These are phyloP conservation scores for Termitomyces sp. DNA, from an alignment of 768 basidiomycete species.

Conservation along the genomic window DNA sequence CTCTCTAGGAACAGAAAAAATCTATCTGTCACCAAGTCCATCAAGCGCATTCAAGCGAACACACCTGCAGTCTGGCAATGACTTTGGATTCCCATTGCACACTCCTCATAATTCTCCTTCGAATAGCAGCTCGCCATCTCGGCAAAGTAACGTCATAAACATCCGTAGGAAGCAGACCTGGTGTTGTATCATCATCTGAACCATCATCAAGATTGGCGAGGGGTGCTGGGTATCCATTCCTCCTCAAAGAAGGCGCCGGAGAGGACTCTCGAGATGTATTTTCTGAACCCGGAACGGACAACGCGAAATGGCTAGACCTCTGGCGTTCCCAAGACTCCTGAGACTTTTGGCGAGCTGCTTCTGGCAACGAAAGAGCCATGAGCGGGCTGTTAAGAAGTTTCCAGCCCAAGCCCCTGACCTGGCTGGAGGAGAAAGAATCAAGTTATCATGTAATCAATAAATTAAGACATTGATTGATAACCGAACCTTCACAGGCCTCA, in stretches of 20 bases:
- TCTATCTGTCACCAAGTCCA: neutral
- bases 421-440: no score
- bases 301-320: constrained; percentile 21
- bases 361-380: constrained; percentile 5
- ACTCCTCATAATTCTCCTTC: constrained; percentile 46
- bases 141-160: constrained; percentile 63
- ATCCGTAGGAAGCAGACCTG: constrained; percentile 36
- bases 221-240: constrained; percentile 11
- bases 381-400: neutral
- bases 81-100: constrained; percentile 58
- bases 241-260: constrained; percentile 21
- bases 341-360: constrained; percentile 5
- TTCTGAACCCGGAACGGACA: constrained; percentile 27
- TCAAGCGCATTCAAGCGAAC: constrained; percentile 8
- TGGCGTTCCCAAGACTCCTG: constrained; percentile 6
- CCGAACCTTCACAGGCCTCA: no score
- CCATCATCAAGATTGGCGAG: constrained; percentile 4
- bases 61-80: constrained; percentile 67
- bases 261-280: constrained; percentile 31
- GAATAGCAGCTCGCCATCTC: constrained; percentile 61
- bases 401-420: neutral
- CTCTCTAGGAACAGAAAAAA: constrained; percentile 28
- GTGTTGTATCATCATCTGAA: constrained; percentile 11
- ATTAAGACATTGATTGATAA: no score
- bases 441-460: no score